phyloP scores from a whole-genome alignment of 441 rosid species.

The Rhodomyrtus psidioides region DNA sequence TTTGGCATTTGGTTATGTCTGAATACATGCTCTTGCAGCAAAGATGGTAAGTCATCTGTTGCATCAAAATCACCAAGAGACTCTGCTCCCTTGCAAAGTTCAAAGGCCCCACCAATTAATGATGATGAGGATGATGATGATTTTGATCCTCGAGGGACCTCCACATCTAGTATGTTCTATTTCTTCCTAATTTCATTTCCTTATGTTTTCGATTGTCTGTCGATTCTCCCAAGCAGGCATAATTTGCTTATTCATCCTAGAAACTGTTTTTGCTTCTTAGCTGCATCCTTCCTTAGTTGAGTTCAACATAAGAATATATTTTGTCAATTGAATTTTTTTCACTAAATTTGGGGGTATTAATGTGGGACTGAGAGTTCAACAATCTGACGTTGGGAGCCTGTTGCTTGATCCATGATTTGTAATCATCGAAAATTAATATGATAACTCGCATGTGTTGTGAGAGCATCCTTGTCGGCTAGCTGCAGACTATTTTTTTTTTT shows the following conservation, averaged over 20 bases:
- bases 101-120: slow-evolving; percentile 34
- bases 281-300: neutral
- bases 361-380: neutral
- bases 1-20: neutral
- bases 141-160: slow-evolving; percentile 95
- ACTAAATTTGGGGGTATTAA: neutral
- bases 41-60: slow-evolving; percentile 28
- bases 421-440: neutral
- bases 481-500: neutral
- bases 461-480: neutral
- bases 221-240: neutral
- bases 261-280: neutral
- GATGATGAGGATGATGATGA: slow-evolving; percentile 66
- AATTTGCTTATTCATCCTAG: neutral
- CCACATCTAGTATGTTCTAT: slow-evolving; percentile 54
- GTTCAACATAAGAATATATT: neutral
- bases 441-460: neutral
- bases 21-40: slow-evolving; percentile 32
- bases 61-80: slow-evolving; percentile 39
- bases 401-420: neutral
- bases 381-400: neutral
- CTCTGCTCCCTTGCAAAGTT: slow-evolving; percentile 28
- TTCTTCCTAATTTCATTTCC: neutral
- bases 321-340: neutral
- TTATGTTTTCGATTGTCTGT: neutral